These are phyloP conservation scores for Neofusicoccum laricinum DNA, from an alignment of 2,329 filamentous ascomycete genomes.

Conservation along the genomic window DNA sequence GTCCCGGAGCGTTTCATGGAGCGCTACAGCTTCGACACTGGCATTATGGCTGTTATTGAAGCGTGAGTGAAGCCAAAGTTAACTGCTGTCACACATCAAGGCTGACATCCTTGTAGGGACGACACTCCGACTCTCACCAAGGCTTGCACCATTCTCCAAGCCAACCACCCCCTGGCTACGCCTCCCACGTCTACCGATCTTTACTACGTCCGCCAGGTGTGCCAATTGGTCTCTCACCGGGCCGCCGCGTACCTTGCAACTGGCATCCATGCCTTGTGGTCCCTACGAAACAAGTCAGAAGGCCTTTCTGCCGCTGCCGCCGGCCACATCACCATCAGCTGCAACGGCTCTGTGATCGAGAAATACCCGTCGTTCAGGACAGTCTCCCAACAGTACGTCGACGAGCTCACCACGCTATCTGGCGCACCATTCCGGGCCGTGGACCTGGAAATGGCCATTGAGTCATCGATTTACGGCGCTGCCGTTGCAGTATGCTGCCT, in stretches of 20 bases:
- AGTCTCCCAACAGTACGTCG: conserved; percentile 61
- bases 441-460: conserved; percentile 62
- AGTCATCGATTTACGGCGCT: conserved; percentile 73
- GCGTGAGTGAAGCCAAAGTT: conserved; percentile 22
- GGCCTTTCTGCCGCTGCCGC: conserved; percentile 33
- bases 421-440: conserved; percentile 42
- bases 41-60: conserved; percentile 58
- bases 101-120: conserved; percentile 30
- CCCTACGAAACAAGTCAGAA: conserved; percentile 51
- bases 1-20: conserved; percentile 55
- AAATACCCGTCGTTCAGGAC: conserved; percentile 68
- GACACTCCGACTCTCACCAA: conserved; percentile 36
- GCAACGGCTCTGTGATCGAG: conserved; percentile 77
- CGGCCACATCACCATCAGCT: conserved; percentile 57
- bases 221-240: conserved; percentile 54
- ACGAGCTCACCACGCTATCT: conserved; percentile 51
- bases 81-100: neutral
- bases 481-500: conserved; percentile 59
- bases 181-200: conserved; percentile 50
- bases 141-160: conserved; percentile 48
- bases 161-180: conserved; percentile 49
- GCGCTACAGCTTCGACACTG: conserved; percentile 59
- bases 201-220: conserved; percentile 53
- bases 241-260: conserved; percentile 62
- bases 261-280: conserved; percentile 62